Evolutionary conservation across 2,329 filamentous ascomycete species (phyloP).

Genomic region (Raffaelea albimanens): DNA sequence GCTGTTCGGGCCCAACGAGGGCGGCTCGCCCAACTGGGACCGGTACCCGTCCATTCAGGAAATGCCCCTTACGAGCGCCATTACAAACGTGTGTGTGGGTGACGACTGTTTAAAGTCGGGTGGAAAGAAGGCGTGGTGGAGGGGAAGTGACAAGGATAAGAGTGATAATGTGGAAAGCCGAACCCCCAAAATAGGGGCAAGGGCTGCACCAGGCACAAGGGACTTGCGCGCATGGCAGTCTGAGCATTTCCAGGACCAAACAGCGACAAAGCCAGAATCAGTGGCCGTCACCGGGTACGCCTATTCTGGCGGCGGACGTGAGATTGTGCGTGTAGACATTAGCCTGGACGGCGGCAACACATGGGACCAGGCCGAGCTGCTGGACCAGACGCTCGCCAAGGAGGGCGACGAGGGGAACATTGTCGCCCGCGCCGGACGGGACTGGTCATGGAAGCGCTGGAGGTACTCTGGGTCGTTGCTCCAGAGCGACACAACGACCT

Average conservation of each 20-base stretch:
- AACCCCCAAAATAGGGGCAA: neutral
- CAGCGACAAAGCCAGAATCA: slow-evolving; percentile 4
- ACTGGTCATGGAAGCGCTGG: slow-evolving; percentile 59
- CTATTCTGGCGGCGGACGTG: slow-evolving; percentile 57
- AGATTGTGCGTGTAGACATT: slow-evolving; percentile 58
- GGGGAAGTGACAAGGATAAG: no score
- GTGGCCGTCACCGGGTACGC: slow-evolving; percentile 52
- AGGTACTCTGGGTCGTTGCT: slow-evolving; percentile 37
- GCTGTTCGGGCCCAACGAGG: slow-evolving; percentile 55
- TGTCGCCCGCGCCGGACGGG: slow-evolving; percentile 20
- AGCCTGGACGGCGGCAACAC: slow-evolving; percentile 52
- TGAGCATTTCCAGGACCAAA: neutral
- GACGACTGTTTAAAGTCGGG: slow-evolving; percentile 19
- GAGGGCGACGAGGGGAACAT: neutral
- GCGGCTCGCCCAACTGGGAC: slow-evolving; percentile 50
- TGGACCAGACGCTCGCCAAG: slow-evolving; percentile 29
- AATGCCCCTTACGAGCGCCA: slow-evolving; percentile 59
- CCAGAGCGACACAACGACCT: slow-evolving; percentile 14
- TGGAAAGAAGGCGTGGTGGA: neutral
- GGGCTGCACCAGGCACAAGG: slow-evolving; percentile 10
- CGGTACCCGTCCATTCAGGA: slow-evolving; percentile 56
- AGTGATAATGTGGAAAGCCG: no score
- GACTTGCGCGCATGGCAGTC: slow-evolving; percentile 11
- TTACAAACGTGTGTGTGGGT: slow-evolving; percentile 41
- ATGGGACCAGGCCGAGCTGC: slow-evolving; percentile 54